These are phyloP conservation scores for Bertia moriformis DNA, from an alignment of 2,329 filamentous ascomycete species.

Conservation along the genomic window DNA sequence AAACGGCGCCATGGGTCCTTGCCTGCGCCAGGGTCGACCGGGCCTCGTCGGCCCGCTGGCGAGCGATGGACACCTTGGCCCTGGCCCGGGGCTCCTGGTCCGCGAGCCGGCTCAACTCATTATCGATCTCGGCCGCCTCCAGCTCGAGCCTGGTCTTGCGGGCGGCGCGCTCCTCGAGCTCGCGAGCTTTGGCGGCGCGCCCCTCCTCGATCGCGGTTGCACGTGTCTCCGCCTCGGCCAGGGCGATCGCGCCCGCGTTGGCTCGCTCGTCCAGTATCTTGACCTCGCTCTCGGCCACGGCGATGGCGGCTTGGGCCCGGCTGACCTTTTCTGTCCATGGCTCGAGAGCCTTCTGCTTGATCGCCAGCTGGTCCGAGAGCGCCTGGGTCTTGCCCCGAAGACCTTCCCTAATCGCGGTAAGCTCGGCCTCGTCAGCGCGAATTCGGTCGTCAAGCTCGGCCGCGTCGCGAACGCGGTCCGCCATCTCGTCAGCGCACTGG, in stretches of 20 bases:
- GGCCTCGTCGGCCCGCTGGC: constrained; percentile 93
- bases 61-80: constrained; percentile 70
- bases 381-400: constrained; percentile 92
- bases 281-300: constrained; percentile 86
- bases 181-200: constrained; percentile 54
- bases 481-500: constrained; percentile 65
- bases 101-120: constrained; percentile 58
- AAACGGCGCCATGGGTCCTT: constrained; percentile 83
- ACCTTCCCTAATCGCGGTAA: constrained; percentile 68
- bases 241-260: constrained; percentile 69
- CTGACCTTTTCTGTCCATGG: constrained; percentile 97
- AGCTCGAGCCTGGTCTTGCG: constrained; percentile 61
- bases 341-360: constrained; percentile 84
- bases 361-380: constrained; percentile 81
- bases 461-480: constrained; percentile 62
- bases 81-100: constrained; percentile 71
- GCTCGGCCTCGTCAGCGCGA: constrained; percentile 65
- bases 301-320: constrained; percentile 84
- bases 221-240: constrained; percentile 72
- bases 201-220: constrained; percentile 58
- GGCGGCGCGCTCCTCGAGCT: constrained; percentile 62
- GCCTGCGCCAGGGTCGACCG: constrained; percentile 77
- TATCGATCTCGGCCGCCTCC: constrained; percentile 57
- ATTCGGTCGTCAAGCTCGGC: constrained; percentile 62
- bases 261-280: constrained; percentile 81